Evolutionary conservation across 768 basidiomycete species (phyloP), one percentile per base, ranked within the genome.

Genomic region (Mycena galopus): DNA sequence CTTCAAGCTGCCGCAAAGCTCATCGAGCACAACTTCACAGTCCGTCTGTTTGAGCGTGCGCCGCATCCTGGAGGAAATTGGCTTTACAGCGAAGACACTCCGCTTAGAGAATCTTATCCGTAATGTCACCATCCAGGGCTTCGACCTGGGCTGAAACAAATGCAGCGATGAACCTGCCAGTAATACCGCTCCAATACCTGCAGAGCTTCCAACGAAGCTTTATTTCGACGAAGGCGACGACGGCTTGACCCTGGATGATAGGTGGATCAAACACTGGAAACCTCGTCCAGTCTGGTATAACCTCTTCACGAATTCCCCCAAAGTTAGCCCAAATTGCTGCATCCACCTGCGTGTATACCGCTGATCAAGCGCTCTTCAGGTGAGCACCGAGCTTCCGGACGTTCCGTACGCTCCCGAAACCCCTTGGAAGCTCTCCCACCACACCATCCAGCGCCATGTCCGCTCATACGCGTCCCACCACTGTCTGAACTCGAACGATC

Each of bases 201-300:
- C 47, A 17, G n/a, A 37, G 19, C 59, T 72, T 21, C 71, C 71
- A 0, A 32, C 55, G 21, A 64, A 61, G 33, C 44, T 39, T 11
- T 67, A 67, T 25, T 58, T 50, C 58, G 35, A 62, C 37, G 71
- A 72, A 25, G 71, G 71, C 5, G 65, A 72, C 25, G 64, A 70
- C 11, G 59, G 63, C 8, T 32, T 66, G 30, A 66, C 47, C 7
- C 56, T 69, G 5, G 73, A 69, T 19, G 57, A 69, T 32, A 42
- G 69, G 29, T 73, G 73, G 73, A 65, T 19, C 35, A 58, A 69
- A 23, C 75, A 78, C 53, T 69, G 75, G 69, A 56, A 50, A 21
- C 75, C 77, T 33, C 70, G 68, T 33, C 74, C 75, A 11, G 56
- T 77, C 2, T 75, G 75, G 77, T 37, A 73, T 8, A 51, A 25